phyloP scores from a whole-genome alignment of 2,329 filamentous ascomycete species.

The Fusarium sp. region DNA sequence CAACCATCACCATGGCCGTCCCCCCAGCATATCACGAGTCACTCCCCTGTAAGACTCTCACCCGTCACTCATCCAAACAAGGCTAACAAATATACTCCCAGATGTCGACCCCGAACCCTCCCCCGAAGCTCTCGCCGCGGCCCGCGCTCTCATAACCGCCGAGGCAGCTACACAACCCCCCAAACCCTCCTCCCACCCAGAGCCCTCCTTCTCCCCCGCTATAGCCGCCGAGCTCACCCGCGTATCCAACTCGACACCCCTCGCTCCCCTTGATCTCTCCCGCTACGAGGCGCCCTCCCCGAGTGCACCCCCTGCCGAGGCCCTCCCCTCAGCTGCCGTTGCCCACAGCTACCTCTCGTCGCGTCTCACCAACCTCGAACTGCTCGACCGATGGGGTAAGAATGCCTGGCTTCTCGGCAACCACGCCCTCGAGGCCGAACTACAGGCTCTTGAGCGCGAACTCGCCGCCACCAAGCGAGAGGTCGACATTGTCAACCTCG shows the following conservation, averaged over 20 bases:
- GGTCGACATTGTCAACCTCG: constrained; percentile 78
- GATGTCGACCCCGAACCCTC: constrained; percentile 85
- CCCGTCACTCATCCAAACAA: constrained; percentile 31
- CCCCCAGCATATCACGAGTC: constrained; percentile 74
- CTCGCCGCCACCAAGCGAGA: constrained; percentile 75
- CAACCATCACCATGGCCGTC: constrained; percentile 42
- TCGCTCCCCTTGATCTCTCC: constrained; percentile 73
- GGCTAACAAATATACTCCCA: constrained; percentile 51
- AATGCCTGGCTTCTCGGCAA: constrained; percentile 94
- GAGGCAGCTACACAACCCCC: constrained; percentile 66
- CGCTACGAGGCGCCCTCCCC: constrained; percentile 79
- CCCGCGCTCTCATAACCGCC: constrained; percentile 75
- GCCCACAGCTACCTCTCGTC: constrained; percentile 63
- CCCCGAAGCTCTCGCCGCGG: constrained; percentile 70
- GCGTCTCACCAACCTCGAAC: constrained; percentile 69
- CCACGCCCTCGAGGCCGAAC: constrained; percentile 78
- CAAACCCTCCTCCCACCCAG: constrained; percentile 64
- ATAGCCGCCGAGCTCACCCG: constrained; percentile 77
- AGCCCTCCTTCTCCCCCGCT: constrained; percentile 72
- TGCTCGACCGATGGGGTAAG: constrained; percentile 86
- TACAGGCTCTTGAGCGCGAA: constrained; percentile 76
- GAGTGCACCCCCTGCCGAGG: constrained; percentile 66
- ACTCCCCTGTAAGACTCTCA: constrained; percentile 74
- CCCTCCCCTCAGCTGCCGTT: constrained; percentile 67
- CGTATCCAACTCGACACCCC: constrained; percentile 59